Conservation (phyloP, 306 rosid genomes). For the Myrica gale region DNA sequence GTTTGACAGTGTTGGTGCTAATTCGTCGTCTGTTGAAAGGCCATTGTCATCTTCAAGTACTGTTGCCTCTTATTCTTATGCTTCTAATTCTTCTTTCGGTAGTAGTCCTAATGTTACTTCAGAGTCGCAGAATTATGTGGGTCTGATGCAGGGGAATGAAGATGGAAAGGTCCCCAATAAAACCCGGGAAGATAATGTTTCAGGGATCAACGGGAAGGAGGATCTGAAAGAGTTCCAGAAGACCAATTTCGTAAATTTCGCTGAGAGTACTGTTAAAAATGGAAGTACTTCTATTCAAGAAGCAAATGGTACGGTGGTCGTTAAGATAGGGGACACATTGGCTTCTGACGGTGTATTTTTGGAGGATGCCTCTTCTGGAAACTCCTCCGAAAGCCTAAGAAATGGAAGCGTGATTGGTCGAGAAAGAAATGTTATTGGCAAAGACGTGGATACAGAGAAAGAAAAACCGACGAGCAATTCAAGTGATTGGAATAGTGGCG, state of each 20-base stretch:
- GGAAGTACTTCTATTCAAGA: conserved; percentile 33
- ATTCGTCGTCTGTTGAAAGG: conserved; percentile 39
- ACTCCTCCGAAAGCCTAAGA: conserved; percentile 21
- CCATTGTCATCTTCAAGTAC: conserved; percentile 38
- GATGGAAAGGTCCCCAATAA: conserved; percentile 15
- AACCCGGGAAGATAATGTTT: conserved; percentile 23
- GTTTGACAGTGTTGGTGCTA: conserved; percentile 19
- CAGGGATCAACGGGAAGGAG: not conserved
- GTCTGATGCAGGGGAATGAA: conserved; percentile 4
- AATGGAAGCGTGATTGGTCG: conserved; percentile 32
- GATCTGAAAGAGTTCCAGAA: not conserved
- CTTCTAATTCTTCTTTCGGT: conserved; percentile 12
- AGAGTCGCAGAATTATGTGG: conserved; percentile 8
- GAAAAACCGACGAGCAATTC: conserved; percentile 17
- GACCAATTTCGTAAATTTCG: conserved; percentile 30
- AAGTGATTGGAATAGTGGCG: conserved; percentile 17
- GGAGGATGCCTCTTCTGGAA: not conserved
- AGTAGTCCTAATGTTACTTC: conserved; percentile 8
- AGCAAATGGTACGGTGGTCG: conserved; percentile 7
- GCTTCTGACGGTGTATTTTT: conserved; percentile 9
- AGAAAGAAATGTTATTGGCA: conserved; percentile 19
- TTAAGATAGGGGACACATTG: not conserved
- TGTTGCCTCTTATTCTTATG: conserved; percentile 5
- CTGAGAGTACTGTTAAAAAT: conserved; percentile 19
- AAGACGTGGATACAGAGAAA: conserved; percentile 16